phyloP scores from a whole-genome alignment of 2,329 filamentous ascomycete species.

The Hymenoscyphus repandus region DNA sequence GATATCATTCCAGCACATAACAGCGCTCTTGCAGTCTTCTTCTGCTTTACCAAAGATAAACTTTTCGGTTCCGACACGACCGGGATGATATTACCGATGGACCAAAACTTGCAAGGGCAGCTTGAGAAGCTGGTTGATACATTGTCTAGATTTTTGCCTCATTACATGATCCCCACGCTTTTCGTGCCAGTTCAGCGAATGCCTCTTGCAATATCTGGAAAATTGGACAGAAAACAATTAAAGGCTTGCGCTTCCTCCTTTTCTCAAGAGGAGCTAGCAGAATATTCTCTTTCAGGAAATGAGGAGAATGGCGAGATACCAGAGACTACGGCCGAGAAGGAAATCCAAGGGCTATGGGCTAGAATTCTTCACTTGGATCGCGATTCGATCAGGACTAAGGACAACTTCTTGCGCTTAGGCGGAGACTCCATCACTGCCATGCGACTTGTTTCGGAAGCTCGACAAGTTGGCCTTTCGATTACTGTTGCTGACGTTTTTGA shows the following conservation, averaged over 20 bases:
- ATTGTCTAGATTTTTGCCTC: conserved; percentile 30
- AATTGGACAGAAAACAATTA: conserved; percentile 33
- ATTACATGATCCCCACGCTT: conserved; percentile 33
- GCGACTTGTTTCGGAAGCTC: conserved; percentile 40
- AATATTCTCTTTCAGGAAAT: conserved; percentile 17
- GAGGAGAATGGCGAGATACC: not conserved
- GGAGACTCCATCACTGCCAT: conserved; percentile 35
- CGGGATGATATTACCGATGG: too few relatives aligned
- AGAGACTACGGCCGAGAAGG: conserved; percentile 18
- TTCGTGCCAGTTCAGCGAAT: conserved; percentile 30
- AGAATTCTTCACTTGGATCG: conserved; percentile 36
- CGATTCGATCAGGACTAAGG: conserved; percentile 28
- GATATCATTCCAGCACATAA: too few relatives aligned
- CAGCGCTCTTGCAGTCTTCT: too few relatives aligned
- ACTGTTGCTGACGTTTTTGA: conserved; percentile 40
- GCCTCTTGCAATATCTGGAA: conserved; percentile 30
- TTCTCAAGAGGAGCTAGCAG: conserved; percentile 20
- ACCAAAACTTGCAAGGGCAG: not conserved
- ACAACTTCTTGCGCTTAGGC: conserved; percentile 37
- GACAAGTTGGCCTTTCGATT: conserved; percentile 30
- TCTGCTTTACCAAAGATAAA: too few relatives aligned
- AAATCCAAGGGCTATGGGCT: conserved; percentile 28
- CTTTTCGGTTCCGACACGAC: too few relatives aligned
- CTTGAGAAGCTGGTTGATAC: not conserved
- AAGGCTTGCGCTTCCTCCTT: conserved; percentile 23